Conservation (phyloP, 1,284 basidiomycete species). For the Mycena citricolor region DNA sequence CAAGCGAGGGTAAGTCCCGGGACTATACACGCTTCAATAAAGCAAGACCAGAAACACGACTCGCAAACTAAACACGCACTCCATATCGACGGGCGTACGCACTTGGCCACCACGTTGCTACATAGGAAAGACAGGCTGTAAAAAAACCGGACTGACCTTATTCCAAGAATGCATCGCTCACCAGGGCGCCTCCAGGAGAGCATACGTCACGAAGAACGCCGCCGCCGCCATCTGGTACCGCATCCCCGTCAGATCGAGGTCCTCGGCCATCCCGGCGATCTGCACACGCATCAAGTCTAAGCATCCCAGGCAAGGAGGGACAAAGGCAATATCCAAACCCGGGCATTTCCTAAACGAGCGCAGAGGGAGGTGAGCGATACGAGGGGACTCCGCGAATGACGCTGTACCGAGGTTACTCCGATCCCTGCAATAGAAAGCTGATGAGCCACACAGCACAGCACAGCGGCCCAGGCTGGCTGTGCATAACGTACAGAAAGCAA, state of each 20-base stretch:
- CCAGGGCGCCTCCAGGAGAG: slow-evolving; percentile 41
- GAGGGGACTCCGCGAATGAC: no score
- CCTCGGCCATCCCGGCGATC: slow-evolving; percentile 40
- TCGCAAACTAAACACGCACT: slow-evolving; percentile 31
- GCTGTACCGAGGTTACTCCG: slow-evolving; percentile 29
- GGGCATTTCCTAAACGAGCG: slow-evolving; percentile 24
- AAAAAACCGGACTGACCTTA: slow-evolving; percentile 1
- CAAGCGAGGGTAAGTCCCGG: slow-evolving; percentile 40
- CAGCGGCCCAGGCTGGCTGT: no score
- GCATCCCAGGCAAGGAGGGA: background rate
- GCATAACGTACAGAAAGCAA: slow-evolving; percentile 31
- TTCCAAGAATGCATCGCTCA: slow-evolving; percentile 24
- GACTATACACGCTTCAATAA: slow-evolving; percentile 31
- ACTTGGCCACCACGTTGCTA: slow-evolving; percentile 40
- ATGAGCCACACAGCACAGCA: background rate
- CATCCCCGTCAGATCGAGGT: slow-evolving; percentile 36
- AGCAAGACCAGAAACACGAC: background rate
- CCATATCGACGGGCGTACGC: slow-evolving; percentile 40
- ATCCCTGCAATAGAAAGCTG: slow-evolving; percentile 21
- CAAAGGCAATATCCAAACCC: slow-evolving; percentile 14
- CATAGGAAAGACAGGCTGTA: no score
- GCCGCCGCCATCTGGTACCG: slow-evolving; percentile 41
- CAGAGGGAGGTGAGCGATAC: background rate
- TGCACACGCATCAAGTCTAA: slow-evolving; percentile 14
- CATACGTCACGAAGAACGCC: slow-evolving; percentile 43